A percentile compares a stretch with the other conserved stretches of the same genome.
phyloP scores from a whole-genome alignment of 1,284 basidiomycete genomes.

The Prillingera fragicola region DNA sequence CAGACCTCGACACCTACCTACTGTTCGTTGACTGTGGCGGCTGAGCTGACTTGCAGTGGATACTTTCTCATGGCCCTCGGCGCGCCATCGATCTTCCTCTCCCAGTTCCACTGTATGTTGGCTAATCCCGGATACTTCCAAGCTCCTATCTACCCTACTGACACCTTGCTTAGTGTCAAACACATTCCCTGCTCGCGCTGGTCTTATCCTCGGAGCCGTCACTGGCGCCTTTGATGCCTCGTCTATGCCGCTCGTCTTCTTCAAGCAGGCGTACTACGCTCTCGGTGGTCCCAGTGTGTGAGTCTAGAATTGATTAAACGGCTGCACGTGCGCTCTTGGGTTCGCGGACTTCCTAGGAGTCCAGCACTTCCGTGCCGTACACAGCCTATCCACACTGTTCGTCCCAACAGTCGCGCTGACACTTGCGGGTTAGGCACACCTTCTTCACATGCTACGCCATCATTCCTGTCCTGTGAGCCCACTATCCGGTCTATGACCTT shows the following conservation, averaged over 20 bases:
- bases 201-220: slow-evolving; percentile 46
- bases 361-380: no score
- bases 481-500: not conserved
- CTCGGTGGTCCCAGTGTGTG: slow-evolving; percentile 18
- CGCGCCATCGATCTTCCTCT: slow-evolving; percentile 43
- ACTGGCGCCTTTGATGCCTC: slow-evolving; percentile 49
- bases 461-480: slow-evolving; percentile 40
- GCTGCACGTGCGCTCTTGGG: no score
- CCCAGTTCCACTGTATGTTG: slow-evolving; percentile 36
- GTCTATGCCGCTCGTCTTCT: slow-evolving; percentile 43
- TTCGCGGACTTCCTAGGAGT: no score
- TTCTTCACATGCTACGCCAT: slow-evolving; percentile 46
- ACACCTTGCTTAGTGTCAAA: no score
- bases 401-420: not conserved
- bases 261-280: slow-evolving; percentile 32
- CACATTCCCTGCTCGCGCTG: slow-evolving; percentile 47
- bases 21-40: slow-evolving; percentile 10
- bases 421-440: slow-evolving; percentile 23
- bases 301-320: not conserved
- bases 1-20: slow-evolving; percentile 37
- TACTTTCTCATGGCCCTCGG: slow-evolving; percentile 47
- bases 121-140: not conserved
- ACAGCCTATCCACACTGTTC: not conserved
- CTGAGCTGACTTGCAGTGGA: slow-evolving; percentile 20
- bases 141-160: not conserved